Evolutionary conservation across 2,329 filamentous ascomycete species (phyloP).

Genomic region (Hypoxylon sp.): DNA sequence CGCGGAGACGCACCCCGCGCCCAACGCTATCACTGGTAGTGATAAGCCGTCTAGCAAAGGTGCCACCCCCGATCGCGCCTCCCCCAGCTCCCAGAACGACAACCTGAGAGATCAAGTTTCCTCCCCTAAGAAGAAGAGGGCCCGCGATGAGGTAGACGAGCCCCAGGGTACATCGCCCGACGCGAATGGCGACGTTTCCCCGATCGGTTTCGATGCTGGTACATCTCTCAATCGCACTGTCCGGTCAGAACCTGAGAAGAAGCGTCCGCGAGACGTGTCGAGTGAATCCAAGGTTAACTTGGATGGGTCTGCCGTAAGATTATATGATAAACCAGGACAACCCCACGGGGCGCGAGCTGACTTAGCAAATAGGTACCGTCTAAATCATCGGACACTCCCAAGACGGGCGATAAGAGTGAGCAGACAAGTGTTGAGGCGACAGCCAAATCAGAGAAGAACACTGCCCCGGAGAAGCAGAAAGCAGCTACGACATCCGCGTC

Average conservation of each 20-base stretch:
- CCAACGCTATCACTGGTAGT: constrained; percentile 29
- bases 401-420: constrained; percentile 26
- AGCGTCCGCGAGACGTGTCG: constrained; percentile 67
- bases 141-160: constrained; percentile 68
- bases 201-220: constrained; percentile 59
- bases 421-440: constrained; percentile 30
- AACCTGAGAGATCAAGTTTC: constrained; percentile 63
- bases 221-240: constrained; percentile 59
- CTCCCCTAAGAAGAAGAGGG: constrained; percentile 76
- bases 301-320: constrained; percentile 52
- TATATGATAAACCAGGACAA: background rate
- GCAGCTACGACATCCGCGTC: constrained; percentile 62
- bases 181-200: constrained; percentile 52
- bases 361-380: constrained; percentile 27
- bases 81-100: constrained; percentile 48
- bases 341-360: constrained; percentile 14
- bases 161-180: constrained; percentile 55
- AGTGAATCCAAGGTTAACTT: constrained; percentile 52
- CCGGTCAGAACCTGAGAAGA: constrained; percentile 73
- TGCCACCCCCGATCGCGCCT: constrained; percentile 37
- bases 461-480: constrained; percentile 49
- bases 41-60: constrained; percentile 36
- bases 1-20: constrained; percentile 42
- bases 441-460: constrained; percentile 25
- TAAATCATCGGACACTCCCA: constrained; percentile 23